Evolutionary conservation across 2,329 filamentous ascomycete genomes (phyloP).

Genomic region (Colletotrichum tamarilloi): DNA sequence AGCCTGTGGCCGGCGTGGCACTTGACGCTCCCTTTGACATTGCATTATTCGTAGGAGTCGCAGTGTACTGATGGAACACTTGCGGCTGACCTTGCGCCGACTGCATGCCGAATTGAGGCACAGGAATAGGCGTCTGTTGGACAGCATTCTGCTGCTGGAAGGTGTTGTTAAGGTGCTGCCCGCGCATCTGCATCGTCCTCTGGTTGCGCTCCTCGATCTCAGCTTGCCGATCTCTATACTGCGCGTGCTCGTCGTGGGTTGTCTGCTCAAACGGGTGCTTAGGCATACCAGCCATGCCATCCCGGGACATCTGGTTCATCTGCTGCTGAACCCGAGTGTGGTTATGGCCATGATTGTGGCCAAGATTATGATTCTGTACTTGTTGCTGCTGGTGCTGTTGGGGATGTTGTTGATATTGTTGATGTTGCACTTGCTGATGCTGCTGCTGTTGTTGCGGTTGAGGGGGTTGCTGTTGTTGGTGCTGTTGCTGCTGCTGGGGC

Average conservation of each 20-base stretch:
- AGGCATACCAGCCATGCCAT: constrained; percentile 23
- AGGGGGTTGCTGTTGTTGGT: constrained; percentile 35
- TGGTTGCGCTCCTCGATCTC: constrained; percentile 26
- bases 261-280: constrained; percentile 37
- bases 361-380: constrained; percentile 23
- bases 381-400: constrained; percentile 25
- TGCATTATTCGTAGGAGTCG: constrained; percentile 16
- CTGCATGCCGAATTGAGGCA: constrained; percentile 37
- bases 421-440: constrained; percentile 39
- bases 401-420: constrained; percentile 36
- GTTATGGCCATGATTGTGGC: constrained; percentile 8
- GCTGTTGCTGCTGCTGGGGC: constrained; percentile 39
- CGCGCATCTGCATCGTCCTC: constrained; percentile 29
- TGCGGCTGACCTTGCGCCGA: constrained; percentile 8
- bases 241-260: constrained; percentile 35
- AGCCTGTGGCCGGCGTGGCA: constrained; percentile 14
- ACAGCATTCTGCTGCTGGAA: constrained; percentile 32
- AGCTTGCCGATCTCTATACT: constrained; percentile 32
- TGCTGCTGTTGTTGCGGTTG: constrained; percentile 24
- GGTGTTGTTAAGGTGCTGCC: constrained; percentile 32
- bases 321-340: constrained; percentile 27
- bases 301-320: constrained; percentile 34
- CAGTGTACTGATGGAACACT: constrained; percentile 35
- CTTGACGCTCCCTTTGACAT: constrained; percentile 11
- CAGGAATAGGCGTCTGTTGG: constrained; percentile 36